These are phyloP conservation scores for Aureobasidium uvarum DNA, from an alignment of 2,329 filamentous ascomycete genomes.

Conservation along the genomic window DNA sequence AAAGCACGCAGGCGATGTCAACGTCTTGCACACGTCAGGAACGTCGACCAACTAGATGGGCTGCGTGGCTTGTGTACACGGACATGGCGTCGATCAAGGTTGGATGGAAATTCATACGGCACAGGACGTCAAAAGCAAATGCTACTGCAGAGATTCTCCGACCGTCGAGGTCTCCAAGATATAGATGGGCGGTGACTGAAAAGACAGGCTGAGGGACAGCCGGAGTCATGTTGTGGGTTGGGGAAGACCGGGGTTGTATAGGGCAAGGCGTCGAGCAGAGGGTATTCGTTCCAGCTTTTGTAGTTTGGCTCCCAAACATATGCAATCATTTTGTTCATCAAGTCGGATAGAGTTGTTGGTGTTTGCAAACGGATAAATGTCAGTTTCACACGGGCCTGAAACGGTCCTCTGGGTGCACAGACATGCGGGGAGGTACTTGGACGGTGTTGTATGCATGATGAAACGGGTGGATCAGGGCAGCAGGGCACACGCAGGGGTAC, in stretches of 20 bases:
- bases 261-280: constrained; percentile 7
- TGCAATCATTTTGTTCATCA: constrained; percentile 5
- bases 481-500: constrained; percentile 16
- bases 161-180: background rate
- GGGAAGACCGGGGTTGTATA: constrained; percentile 6
- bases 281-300: constrained; percentile 5
- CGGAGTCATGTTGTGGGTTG: background rate
- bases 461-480: constrained; percentile 10
- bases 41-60: background rate
- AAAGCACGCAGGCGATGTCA: constrained; percentile 15
- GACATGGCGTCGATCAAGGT: background rate
- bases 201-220: background rate
- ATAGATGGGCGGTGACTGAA: background rate
- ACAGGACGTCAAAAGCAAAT: background rate
- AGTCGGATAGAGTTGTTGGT: background rate
- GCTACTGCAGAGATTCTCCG: background rate
- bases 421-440: constrained; percentile 10
- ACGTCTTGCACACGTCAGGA: constrained; percentile 6
- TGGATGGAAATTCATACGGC: background rate
- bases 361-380: background rate
- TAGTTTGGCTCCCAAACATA: constrained; percentile 13
- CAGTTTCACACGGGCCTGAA: constrained; percentile 16
- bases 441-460: background rate
- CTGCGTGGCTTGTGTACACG: background rate
- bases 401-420: constrained; percentile 8